Conservation (phyloP, 768 basidiomycete genomes). For the Auriculariales sp. region DNA sequence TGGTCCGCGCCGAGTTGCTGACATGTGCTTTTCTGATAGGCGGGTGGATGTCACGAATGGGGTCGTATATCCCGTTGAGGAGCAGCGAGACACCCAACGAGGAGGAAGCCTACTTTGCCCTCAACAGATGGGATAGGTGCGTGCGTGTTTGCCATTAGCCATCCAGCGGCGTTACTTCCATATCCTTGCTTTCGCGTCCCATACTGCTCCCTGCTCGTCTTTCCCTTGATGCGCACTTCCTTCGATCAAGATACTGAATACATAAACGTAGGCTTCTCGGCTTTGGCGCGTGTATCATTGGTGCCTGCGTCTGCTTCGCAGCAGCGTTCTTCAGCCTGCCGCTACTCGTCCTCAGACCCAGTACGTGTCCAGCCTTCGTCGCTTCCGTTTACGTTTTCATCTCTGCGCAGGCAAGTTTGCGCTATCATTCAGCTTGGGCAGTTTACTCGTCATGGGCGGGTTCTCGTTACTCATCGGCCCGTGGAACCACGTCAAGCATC, state of each 20-base stretch:
- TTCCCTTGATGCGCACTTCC: background rate
- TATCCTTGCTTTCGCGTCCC: background rate
- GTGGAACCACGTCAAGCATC: slow-evolving; percentile 82
- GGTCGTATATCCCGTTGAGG: slow-evolving; percentile 78
- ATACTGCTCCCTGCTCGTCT: background rate
- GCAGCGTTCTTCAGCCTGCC: slow-evolving; percentile 79
- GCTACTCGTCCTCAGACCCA: slow-evolving; percentile 51
- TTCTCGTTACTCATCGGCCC: slow-evolving; percentile 84
- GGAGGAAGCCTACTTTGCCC: slow-evolving; percentile 88
- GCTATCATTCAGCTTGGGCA: slow-evolving; percentile 81
- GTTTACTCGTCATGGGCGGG: slow-evolving; percentile 93
- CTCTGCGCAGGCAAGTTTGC: slow-evolving; percentile 61
- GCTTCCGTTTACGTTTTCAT: background rate
- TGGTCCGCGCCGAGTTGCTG: slow-evolving; percentile 25
- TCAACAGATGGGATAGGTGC: slow-evolving; percentile 88
- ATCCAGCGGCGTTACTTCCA: slow-evolving; percentile 2
- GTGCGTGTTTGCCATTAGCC: slow-evolving; percentile 8
- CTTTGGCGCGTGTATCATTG: slow-evolving; percentile 78
- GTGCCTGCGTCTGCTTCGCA: slow-evolving; percentile 87
- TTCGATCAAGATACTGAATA: too few species aligned
- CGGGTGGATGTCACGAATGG: slow-evolving; percentile 11
- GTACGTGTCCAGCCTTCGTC: background rate
- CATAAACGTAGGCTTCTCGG: slow-evolving; percentile 68
- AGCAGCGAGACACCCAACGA: slow-evolving; percentile 76
- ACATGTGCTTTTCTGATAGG: slow-evolving; percentile 5